Evolutionary conservation across 257 asterid species (phyloP), one percentile per base, ranked within the genome.

Genomic region (Plantago major): DNA sequence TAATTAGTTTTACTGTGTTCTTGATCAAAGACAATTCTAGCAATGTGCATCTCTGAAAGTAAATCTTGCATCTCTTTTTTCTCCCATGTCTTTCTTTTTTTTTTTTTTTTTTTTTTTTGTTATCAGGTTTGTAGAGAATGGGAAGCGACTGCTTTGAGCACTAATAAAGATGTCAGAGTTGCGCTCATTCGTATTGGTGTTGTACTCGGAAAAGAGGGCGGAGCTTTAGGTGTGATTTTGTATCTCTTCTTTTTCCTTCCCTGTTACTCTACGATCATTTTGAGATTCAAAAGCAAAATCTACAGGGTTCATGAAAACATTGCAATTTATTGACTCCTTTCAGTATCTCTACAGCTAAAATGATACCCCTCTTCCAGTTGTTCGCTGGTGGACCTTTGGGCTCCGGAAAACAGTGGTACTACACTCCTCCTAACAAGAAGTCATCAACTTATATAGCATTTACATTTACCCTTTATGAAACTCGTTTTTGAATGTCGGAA

Each of bases 341-440:
- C 62, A 65, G 38, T 46, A 10, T 55, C 14, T 70, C 58, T 71
- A 75, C 90, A 91, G 98, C 95, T 63, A 92, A 84, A 82, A 92
- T 92, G 98, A 73, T 88, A 71, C 98, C 97, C 60, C 74, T 89
- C 48, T 92, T 92, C 80, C 79, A 69, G 86, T 69, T 84, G 97
- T 88, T 92, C 64, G 97, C 97, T 53, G 98, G 98, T n/a, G 97
- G 98, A 58, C 97, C 98, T 57, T 70, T 88, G 74, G 97, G 98
- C 46, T 84, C 97, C 55, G 98, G 98, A 71, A 86, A 69, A 49
- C 98, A 92, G 67, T 88, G 98, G 96, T 91, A 79, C n/a, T 53
- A n/a, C 66, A 44, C 60, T 7, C 3, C 0, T 22, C 26, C 26
- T 22, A 2, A 22, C 26, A 22, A 22, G 26, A 22, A 1, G 26